A percentile compares a stretch with the other conserved stretches of the same genome.
These are phyloP conservation scores for Boechera stricta DNA, from an alignment of 345 rosid species.

Conservation along the genomic window DNA sequence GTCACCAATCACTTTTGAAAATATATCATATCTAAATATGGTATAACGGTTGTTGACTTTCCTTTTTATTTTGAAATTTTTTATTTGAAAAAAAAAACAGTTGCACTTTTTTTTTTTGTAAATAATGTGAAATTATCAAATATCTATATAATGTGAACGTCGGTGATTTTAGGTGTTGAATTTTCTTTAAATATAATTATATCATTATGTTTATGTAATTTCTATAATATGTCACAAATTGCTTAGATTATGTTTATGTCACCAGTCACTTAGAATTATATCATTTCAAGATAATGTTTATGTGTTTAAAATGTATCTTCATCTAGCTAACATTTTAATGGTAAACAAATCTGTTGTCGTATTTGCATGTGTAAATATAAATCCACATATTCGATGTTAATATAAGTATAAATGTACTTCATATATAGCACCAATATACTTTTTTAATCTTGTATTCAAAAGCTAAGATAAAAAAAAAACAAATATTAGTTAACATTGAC, in stretches of 20 bases:
- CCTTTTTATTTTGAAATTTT: background rate
- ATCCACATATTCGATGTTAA: background rate
- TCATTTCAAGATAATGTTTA: background rate
- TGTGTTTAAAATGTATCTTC: background rate
- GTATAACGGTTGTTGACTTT: slow-evolving; percentile 42
- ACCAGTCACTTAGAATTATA: background rate
- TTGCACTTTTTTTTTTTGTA: background rate
- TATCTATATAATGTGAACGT: slow-evolving; percentile 12
- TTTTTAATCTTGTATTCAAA: background rate
- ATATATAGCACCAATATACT: too few relatives aligned
- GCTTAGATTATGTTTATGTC: background rate
- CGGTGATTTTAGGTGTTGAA: slow-evolving; percentile 29
- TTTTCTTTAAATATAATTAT: background rate
- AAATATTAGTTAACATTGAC: background rate
- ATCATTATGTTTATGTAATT: background rate
- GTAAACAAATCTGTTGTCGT: background rate
- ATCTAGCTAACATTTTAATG: background rate
- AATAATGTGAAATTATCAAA: background rate
- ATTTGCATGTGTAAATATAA: background rate
- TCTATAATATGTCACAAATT: background rate
- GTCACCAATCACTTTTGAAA: slow-evolving; percentile 11
- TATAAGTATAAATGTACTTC: too few relatives aligned
- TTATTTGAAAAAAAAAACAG: background rate
- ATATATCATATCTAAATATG: slow-evolving; percentile 32
- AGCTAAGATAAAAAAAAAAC: background rate